Evolutionary conservation across 176 grass and related monocot species (phyloP).

Genomic region (Juncus inflexus): DNA sequence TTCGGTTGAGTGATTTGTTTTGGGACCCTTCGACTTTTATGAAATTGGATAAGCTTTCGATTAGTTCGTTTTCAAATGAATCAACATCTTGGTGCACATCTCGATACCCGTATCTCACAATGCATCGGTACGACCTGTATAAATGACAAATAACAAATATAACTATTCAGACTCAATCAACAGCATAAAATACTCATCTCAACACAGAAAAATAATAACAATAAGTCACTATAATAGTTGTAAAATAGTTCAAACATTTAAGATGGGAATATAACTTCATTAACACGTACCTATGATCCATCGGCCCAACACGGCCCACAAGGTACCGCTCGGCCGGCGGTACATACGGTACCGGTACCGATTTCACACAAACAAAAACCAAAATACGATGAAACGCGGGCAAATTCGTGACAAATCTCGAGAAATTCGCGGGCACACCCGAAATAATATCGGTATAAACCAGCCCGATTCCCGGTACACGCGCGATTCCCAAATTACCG

Average conservation of each 20-base stretch:
- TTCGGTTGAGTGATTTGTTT: constrained; percentile 13
- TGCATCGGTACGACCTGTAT: constrained; percentile 72
- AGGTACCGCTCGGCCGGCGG: constrained; percentile 84
- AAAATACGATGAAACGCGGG: constrained; percentile 84
- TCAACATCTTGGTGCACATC: constrained; percentile 95
- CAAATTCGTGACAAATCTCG: constrained; percentile 92
- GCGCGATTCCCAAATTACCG: constrained; percentile 86
- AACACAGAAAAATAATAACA: background rate
- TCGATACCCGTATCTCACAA: constrained; percentile 91
- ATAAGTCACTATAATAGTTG: background rate
- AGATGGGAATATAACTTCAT: background rate
- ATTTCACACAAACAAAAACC: constrained; percentile 94
- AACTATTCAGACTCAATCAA: background rate
- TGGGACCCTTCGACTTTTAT: constrained; percentile 46
- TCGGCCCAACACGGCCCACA: constrained; percentile 77
- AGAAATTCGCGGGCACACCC: constrained; percentile 92
- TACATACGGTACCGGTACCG: constrained; percentile 74
- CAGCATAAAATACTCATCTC: no score
- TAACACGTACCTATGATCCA: constrained; percentile 39
- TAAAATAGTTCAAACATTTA: background rate
- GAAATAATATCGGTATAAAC: constrained; percentile 92
- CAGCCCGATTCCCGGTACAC: constrained; percentile 88
- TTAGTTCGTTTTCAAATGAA: constrained; percentile 76
- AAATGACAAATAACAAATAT: background rate
- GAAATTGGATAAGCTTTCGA: constrained; percentile 73